Conservation (phyloP, 177 flowering plant genomes). For the Telopea speciosissima region DNA sequence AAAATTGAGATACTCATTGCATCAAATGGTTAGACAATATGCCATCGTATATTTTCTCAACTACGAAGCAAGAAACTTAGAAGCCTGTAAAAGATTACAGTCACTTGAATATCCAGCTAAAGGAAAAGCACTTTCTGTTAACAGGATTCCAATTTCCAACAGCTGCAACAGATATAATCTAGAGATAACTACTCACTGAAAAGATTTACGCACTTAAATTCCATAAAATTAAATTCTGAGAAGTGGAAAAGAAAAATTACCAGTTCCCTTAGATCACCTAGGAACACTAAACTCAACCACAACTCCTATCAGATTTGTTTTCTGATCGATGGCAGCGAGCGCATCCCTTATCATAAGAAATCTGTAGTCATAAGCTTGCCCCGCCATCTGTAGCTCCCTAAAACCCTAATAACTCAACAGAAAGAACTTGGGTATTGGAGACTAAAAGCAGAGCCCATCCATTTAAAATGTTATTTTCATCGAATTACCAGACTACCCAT, state of each 20-base stretch:
- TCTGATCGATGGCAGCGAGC: slow-evolving; percentile 20
- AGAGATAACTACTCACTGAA: background rate
- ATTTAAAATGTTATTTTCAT: background rate
- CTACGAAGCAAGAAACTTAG: too few species aligned
- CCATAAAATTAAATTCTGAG: background rate
- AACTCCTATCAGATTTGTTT: slow-evolving; percentile 33
- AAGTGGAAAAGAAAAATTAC: slow-evolving; percentile 16
- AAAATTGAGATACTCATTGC: too few species aligned
- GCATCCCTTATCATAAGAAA: slow-evolving; percentile 35
- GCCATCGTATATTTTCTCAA: too few species aligned
- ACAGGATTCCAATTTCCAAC: too few species aligned
- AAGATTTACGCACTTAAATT: background rate
- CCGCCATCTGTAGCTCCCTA: slow-evolving; percentile 1
- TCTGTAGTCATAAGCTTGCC: slow-evolving; percentile 16
- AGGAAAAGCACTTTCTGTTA: too few species aligned
- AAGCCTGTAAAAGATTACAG: too few species aligned
- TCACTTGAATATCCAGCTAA: too few species aligned
- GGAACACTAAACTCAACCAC: slow-evolving; percentile 31
- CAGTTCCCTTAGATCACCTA: slow-evolving; percentile 31
- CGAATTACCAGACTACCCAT: slow-evolving; percentile 5
- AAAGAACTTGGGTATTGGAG: background rate
- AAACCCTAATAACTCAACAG: slow-evolving; percentile 1
- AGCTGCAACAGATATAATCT: background rate
- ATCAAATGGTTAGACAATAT: too few species aligned
- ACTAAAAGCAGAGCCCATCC: background rate